Evolutionary conservation across 306 rosid species (phyloP).

Genomic region (Acacia melanoxylon): DNA sequence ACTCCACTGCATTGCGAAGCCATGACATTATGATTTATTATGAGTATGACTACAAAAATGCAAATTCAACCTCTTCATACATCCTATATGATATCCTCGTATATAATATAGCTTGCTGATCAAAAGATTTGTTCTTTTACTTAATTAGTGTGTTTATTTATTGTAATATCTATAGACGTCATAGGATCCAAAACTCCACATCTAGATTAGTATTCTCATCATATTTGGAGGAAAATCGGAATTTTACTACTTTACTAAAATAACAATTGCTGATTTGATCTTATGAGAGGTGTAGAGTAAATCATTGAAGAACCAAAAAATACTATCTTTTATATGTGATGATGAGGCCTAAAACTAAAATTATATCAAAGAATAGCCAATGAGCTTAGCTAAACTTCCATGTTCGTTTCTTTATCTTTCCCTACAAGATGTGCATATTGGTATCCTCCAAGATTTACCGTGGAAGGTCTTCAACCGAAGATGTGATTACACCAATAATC

Average conservation of each 20-base stretch:
- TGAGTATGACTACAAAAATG: background rate
- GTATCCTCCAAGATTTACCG: background rate
- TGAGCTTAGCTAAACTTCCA: background rate
- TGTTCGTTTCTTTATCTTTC: background rate
- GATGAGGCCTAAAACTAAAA: background rate
- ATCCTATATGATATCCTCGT: background rate
- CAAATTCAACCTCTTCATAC: background rate
- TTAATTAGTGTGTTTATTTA: background rate
- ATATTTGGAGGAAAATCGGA: background rate
- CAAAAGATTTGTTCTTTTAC: constrained; percentile 1
- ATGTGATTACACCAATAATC: background rate
- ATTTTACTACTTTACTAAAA: background rate
- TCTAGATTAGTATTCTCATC: background rate
- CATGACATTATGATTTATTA: background rate
- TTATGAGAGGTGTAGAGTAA: background rate
- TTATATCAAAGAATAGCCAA: background rate
- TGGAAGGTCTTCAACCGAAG: background rate
- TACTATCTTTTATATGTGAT: background rate
- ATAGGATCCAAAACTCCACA: background rate
- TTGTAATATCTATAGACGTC: background rate
- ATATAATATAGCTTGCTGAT: background rate
- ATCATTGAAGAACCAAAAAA: background rate
- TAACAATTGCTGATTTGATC: background rate
- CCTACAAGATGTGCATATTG: background rate
- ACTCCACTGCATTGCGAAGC: background rate